phyloP scores from a whole-genome alignment of 2,329 filamentous ascomycete species.

The Cylindrodendrum hubeiense region DNA sequence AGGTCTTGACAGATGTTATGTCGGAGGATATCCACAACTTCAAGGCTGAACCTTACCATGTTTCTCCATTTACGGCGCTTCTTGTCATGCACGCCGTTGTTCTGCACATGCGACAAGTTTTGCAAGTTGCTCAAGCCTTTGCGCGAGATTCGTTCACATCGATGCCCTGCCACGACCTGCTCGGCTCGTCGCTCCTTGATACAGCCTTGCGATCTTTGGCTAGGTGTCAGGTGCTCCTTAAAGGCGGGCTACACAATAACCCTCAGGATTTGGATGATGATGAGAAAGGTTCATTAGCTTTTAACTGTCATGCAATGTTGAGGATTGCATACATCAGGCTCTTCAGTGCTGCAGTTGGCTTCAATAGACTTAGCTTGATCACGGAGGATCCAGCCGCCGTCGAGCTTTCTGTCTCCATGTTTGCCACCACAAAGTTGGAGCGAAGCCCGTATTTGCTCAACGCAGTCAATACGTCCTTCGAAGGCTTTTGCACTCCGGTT shows the following conservation, averaged over 20 bases:
- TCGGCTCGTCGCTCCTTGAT: constrained; percentile 11
- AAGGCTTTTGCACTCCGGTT: constrained; percentile 20
- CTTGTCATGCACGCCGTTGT: constrained; percentile 28
- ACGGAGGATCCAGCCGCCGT: neutral
- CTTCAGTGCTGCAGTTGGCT: neutral
- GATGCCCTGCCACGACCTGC: neutral
- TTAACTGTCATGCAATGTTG: constrained; percentile 26
- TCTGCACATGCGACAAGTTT: constrained; percentile 26
- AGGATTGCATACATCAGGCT: constrained; percentile 25
- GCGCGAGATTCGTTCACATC: neutral
- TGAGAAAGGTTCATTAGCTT: constrained; percentile 7
- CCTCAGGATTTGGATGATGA: neutral
- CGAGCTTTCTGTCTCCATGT: constrained; percentile 9
- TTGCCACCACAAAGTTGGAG: constrained; percentile 9
- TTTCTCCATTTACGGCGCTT: constrained; percentile 18
- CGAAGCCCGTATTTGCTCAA: constrained; percentile 10
- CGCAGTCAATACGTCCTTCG: constrained; percentile 19
- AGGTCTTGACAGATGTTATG: constrained; percentile 23
- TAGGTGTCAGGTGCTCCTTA: constrained; percentile 12
- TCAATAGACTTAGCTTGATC: constrained; percentile 6
- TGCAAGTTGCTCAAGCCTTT: constrained; percentile 21
- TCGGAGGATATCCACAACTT: neutral
- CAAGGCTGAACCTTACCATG: neutral
- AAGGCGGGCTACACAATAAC: neutral
- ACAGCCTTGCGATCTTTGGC: constrained; percentile 8